Base-by-base conservation (phyloP, 208 protist species). In the Lotmaria passim region DNA sequence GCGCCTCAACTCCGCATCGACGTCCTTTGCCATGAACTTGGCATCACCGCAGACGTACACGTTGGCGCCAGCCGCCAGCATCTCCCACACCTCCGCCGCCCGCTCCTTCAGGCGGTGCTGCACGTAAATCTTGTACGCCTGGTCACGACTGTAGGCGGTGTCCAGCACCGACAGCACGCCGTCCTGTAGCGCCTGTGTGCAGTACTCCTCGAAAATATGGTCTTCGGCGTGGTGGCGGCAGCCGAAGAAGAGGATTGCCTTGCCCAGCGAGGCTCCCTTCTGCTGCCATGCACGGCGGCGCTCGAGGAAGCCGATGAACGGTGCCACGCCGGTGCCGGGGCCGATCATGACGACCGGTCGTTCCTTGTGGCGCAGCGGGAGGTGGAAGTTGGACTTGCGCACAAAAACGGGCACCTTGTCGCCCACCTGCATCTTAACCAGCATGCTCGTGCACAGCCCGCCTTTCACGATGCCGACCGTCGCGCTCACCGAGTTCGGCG, bases 231-330 rank as follows among this genome's bases (percentile, higher is more conserved):
- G 80, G 39, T 73, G 71, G 46, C 90, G 81, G 79, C 93, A 97
- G 51, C 93, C 93, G 79, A 97, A 97, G 78, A 97, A 97, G 44
- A 96, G 81, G 14, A 95, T 79, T 0, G 86, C 69, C 44, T 86
- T 84, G 38, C 92, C 92, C 2, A 94, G 69, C 34, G 34, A 52
- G 14, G 81, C 83, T 21, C 85, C 82, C 78, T 93, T 98, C 79
- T 81, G 36, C 79, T 86, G 64, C 88, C 87, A 90, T 53, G 79
- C 83, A 31, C 63, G 71, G 48, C 93, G 90, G 69, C 94, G 91
- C 48, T 97, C 89, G n/a, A 99, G 48, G 75, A 99, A 98, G 28
- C 95, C 94, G 57, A 97, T 91, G 79, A 98, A 96, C 6, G 97
- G 97, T 1, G 97, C 96, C 10, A 98, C 84, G 52, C 97, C 97